These are phyloP conservation scores for Arthrobotrys megalospora DNA, from an alignment of 2,329 filamentous ascomycete genomes.

Conservation along the genomic window DNA sequence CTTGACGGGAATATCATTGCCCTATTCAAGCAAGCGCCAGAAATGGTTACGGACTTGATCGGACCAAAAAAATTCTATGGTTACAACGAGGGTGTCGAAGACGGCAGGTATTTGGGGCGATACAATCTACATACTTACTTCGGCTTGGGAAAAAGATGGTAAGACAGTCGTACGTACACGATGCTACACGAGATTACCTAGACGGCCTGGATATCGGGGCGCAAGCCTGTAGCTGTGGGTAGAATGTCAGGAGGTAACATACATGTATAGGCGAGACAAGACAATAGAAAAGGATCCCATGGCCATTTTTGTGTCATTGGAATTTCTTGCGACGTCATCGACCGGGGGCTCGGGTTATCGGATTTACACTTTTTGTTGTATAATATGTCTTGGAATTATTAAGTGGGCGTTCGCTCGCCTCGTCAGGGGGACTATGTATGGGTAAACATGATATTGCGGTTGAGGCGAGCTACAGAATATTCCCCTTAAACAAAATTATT, in stretches of 20 bases:
- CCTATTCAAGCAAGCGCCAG: conserved; percentile 27
- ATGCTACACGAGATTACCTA: conserved; percentile 18
- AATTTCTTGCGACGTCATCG: conserved; percentile 21
- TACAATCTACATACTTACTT: background rate
- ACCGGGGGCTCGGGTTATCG: conserved; percentile 12
- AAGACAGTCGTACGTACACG: conserved; percentile 29
- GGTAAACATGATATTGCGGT: background rate
- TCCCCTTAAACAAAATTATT: background rate
- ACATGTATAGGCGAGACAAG: conserved; percentile 9
- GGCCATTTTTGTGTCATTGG: conserved; percentile 23
- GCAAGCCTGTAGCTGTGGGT: background rate
- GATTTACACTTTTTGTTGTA: conserved; percentile 12
- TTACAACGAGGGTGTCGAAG: background rate
- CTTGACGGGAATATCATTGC: conserved; percentile 36
- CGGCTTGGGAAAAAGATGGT: conserved; percentile 7
- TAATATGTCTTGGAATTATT: conserved; percentile 24
- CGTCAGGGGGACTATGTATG: conserved; percentile 24
- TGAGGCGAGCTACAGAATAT: conserved; percentile 1
- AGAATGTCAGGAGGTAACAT: conserved; percentile 20
- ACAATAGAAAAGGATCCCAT: conserved; percentile 22
- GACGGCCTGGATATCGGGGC: conserved; percentile 2
- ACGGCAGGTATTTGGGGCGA: no score
- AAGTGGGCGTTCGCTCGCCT: conserved; percentile 11
- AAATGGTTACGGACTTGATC: conserved; percentile 9
- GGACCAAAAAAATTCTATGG: conserved; percentile 1